Conservation (phyloP, 805 yeast genomes). For the Lachancea waltii region DNA sequence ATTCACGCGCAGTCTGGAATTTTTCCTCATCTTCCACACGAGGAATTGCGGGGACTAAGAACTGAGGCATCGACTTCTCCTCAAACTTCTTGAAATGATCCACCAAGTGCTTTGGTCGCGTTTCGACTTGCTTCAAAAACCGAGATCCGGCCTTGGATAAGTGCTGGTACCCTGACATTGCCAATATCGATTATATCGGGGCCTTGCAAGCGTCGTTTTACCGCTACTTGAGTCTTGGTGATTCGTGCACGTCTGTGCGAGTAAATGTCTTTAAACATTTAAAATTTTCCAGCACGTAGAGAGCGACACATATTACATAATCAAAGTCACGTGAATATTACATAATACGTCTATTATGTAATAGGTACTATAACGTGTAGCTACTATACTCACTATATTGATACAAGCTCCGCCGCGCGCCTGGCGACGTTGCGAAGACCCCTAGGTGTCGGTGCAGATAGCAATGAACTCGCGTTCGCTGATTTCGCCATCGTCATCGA, state of each 20-base stretch:
- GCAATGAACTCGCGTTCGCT: slow-evolving; percentile 86
- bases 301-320: too few species aligned
- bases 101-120: slow-evolving; percentile 28
- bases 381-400: background rate
- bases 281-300: too few species aligned
- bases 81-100: slow-evolving; percentile 29
- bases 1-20: slow-evolving; percentile 41
- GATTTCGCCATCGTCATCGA: slow-evolving; percentile 93
- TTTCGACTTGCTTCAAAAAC: slow-evolving; percentile 28
- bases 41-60: slow-evolving; percentile 32
- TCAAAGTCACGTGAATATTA: too few species aligned
- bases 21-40: slow-evolving; percentile 29
- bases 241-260: too few species aligned
- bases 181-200: background rate
- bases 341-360: too few species aligned
- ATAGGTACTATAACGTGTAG: too few species aligned
- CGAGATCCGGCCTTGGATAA: slow-evolving; percentile 36
- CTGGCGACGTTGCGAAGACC: too few species aligned
- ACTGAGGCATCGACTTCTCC: slow-evolving; percentile 32
- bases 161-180: slow-evolving; percentile 23
- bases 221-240: too few species aligned
- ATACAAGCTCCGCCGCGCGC: too few species aligned
- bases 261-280: too few species aligned
- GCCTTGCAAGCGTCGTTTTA: too few species aligned
- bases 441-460: slow-evolving; percentile 66